Evolutionary conservation across 2,329 filamentous ascomycete genomes (phyloP), one percentile per base, ranked within the genome.

Genomic region (Aspergillus ibericus): DNA sequence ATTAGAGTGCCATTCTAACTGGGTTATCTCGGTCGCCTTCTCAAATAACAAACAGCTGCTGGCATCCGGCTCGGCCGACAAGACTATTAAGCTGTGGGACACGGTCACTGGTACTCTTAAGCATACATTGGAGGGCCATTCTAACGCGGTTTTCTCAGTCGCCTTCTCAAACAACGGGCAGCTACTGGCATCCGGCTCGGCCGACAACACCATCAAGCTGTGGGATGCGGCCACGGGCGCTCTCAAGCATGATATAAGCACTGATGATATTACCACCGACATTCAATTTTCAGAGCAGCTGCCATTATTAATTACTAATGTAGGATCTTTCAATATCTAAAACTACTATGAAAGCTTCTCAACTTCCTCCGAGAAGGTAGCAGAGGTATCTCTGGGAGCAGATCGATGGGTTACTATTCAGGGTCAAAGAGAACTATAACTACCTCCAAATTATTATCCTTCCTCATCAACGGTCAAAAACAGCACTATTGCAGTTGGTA

Each of bases 141-240:
- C 53, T 34, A 13, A 42, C n/a, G 22, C 0, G n/a, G 59, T 68
- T 35, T 4, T 0, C 0, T 53, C 53, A 1, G 42, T 69, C 9
- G 61, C 56, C 9, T 71, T 71, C 55, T 71, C 68, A 18, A 54
- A 35, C 10, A 56, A 68, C 55, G 57, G 64, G 27, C 53, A 36
- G 27, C 48, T 61, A 4, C 48, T 59, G n/a, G 60, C 36, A 22
- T 66, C 53, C 47, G 53, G 48, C 42, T 56, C 55, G 22, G 1
- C 5, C 12, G 48, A 42, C 36, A 5, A 57, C 1, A 58, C 47
- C 5, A 47, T 60, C 22, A 32, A 50, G 22, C 56, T 63, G 29
- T 63, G 61, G 61, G 58, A 63, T 44, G 9, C 40, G 10, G 40
- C 34, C 34, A 56, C 48, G 12, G 58, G 58, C 49, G 35, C 48